Conservation (phyloP, 2,329 filamentous ascomycete species). For the Aureobasidium subglaciale region DNA sequence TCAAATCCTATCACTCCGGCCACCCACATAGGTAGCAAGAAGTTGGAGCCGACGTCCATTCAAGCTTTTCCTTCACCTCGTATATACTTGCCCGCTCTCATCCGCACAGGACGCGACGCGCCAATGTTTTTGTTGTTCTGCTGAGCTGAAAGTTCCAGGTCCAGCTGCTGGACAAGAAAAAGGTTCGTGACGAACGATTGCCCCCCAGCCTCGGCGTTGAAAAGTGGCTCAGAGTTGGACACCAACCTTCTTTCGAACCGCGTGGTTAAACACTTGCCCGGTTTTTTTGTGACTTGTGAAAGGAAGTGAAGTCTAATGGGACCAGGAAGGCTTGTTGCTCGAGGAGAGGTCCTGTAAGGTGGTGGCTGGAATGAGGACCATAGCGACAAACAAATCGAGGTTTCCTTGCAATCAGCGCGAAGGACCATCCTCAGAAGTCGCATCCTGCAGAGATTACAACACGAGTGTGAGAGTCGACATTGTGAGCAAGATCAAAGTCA, state of each 20-base stretch:
- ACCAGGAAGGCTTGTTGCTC: neutral
- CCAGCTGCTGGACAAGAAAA: neutral
- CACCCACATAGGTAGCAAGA: no score
- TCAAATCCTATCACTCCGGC: neutral
- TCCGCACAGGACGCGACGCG: conserved; percentile 1
- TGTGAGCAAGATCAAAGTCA: neutral
- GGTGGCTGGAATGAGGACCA: neutral
- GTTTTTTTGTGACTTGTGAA: no score
- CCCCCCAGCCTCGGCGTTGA: neutral
- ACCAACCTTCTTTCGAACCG: neutral
- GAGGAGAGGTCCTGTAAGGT: neutral
- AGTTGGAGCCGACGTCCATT: neutral
- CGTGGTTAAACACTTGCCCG: neutral
- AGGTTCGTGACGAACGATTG: conserved; percentile 1
- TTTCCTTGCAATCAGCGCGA: no score
- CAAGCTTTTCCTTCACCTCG: neutral
- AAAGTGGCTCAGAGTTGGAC: neutral
- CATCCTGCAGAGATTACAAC: neutral
- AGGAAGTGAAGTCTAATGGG: conserved; percentile 3
- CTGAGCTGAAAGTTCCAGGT: no score
- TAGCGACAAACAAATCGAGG: neutral
- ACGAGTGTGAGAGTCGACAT: neutral
- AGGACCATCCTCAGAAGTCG: no score
- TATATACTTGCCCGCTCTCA: neutral
- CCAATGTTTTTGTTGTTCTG: neutral